Conservation (phyloP, 768 basidiomycete genomes). For the Candolleomyces efflorescens region DNA sequence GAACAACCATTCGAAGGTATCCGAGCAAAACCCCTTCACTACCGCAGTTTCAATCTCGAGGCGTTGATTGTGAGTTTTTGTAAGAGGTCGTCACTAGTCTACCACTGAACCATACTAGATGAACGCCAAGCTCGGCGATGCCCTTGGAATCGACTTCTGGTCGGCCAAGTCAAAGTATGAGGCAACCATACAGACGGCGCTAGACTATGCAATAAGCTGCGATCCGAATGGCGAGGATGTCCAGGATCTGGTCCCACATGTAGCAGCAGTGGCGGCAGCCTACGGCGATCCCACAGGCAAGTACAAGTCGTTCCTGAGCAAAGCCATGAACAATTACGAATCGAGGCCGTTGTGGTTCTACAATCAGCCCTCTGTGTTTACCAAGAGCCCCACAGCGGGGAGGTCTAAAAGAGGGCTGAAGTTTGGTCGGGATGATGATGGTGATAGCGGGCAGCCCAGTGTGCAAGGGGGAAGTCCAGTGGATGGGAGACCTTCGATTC, state of each 20-base stretch:
- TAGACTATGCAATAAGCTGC: conserved; percentile 41
- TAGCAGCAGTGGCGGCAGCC: conserved; percentile 46
- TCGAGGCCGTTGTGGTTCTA: conserved; percentile 43
- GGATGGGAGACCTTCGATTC: conserved; percentile 1
- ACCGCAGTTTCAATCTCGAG: conserved; percentile 55
- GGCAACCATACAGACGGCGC: conserved; percentile 48
- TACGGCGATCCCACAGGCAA: conserved; percentile 52
- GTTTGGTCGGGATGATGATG: conserved; percentile 11
- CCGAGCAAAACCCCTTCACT: conserved; percentile 52
- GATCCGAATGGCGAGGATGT: conserved; percentile 39
- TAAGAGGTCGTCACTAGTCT: background rate
- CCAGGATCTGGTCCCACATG: conserved; percentile 41
- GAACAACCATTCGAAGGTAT: conserved; percentile 57
- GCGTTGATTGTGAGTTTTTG: conserved; percentile 45
- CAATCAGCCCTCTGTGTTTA: conserved; percentile 38
- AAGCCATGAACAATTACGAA: conserved; percentile 27
- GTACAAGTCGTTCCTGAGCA: conserved; percentile 40
- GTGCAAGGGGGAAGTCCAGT: background rate
- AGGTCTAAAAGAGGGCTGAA: conserved; percentile 11
- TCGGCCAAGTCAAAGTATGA: conserved; percentile 40
- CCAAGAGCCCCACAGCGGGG: conserved; percentile 30
- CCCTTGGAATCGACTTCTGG: conserved; percentile 48
- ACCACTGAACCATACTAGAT: conserved; percentile 31
- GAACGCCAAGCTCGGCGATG: conserved; percentile 50
- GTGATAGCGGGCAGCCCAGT: background rate